Evolutionary conservation across 768 basidiomycete species (phyloP), one percentile per base, ranked within the genome.

Genomic region (Russula abietina): DNA sequence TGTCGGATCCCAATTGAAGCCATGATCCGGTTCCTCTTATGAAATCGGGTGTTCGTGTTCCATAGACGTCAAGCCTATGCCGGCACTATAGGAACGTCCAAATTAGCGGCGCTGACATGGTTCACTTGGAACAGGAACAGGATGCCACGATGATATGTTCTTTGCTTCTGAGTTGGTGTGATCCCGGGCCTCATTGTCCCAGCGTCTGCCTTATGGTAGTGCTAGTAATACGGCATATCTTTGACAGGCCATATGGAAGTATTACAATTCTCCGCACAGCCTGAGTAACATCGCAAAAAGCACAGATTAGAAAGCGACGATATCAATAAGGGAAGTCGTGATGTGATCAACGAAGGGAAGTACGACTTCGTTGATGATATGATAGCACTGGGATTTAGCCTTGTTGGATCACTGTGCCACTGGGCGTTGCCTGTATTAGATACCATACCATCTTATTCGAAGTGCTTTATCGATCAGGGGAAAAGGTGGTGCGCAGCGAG

Each of bases 261-360:
- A 16, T 14, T 24, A 38, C 24, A n/a, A 33, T 17, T n/a, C 22
- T 12, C 17, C 17, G 30, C 46, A 16, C 24, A 52, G 16, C n/a
- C n/a, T n/a, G n/a, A n/a, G n/a, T 22, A 26, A 19, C 49, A 36
- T 26, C 22, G 24, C 41, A 45, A 26, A n/a, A 41, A 30, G n/a
- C n/a, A 19, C 56, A 16, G 45, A 60, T 45, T 26, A 50, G 49
- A 57, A 50, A 51, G 19, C 33, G 56, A 58, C 38, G 56, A 26
- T 26, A 30, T 24, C 33, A 38, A 41, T 16, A 39, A 10, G 19
- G 17, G 32, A 24, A 11, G 17, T 30, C 48, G 19, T 59, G 62
- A 59, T 59, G 57, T 52, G 62, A 63, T 63, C 57, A 61, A 14
- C 41, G 55, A 30, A 52, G 55, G 58, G 52, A 48, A 59, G 43